Evolutionary conservation across 2,329 filamentous ascomycete species (phyloP), one percentile per base, ranked within the genome.

Genomic region (Stenocarpella maydis): DNA sequence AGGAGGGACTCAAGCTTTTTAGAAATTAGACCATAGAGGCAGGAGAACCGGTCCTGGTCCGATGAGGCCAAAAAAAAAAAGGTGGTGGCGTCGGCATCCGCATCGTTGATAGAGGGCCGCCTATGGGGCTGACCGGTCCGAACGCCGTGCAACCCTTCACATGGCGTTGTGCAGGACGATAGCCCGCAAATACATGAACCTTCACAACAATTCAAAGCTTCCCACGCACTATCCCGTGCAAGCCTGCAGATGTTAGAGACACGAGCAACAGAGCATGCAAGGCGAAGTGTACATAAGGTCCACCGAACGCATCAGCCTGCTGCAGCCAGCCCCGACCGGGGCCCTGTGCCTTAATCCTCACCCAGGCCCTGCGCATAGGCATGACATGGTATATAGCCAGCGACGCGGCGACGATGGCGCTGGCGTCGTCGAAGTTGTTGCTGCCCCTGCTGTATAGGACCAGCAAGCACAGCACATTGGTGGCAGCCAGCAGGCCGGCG

Each of bases 1-100:
- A 86, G 72, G 82, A 83, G 37, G 85, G 84, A 1, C 76, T 90
- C 53, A 82, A 82, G 73, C 75, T 90, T 69, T 90, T 90, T 75
- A 82, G 82, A 67, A 83, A 76, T 73, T 82, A 76, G 68, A 73
- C 12, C 19, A 10, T 31, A 15, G 10, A 63, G 21, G n/a, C n/a
- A 19, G 28, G 28, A 17, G 12, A 26, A 31, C 19, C 12, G 8
- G 28, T 1, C n/a, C 8, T 49, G 8, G n/a, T 19, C 41, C 4
- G 4, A 21, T 12, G 31, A 12, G 31, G 31, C 31, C 52, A 19
- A 45, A 19, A 39, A 24, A 12, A 31, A 19, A 34, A 5, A 34
- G 26, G 26, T 34, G 26, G 26, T 17, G 26, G 14, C 1, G 41
- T 21, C 19, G 26, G 31, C 28, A 19, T n/a, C 19, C 17, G 24